These are phyloP conservation scores for Mytilinidion resinicola DNA, from an alignment of 495 filamentous ascomycete genomes.

Conservation along the genomic window DNA sequence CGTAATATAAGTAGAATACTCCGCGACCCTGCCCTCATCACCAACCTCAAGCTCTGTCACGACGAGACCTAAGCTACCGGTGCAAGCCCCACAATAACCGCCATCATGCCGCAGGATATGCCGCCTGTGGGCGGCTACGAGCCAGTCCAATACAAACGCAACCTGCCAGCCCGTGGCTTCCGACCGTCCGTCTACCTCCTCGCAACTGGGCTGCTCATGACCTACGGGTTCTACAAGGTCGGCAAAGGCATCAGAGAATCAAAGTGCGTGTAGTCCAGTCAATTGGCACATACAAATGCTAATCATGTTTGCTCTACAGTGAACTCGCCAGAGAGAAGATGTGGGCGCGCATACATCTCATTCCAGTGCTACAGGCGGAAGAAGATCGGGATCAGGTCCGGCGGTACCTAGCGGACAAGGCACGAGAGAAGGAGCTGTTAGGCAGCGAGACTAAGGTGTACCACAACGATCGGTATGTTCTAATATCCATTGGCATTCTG, in stretches of 20 bases:
- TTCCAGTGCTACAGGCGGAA: constrained; percentile 88
- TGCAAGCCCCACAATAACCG: constrained; percentile 13
- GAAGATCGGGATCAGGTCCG: constrained; percentile 91
- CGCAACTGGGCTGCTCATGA: constrained; percentile 67
- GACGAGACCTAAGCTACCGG: constrained; percentile 2
- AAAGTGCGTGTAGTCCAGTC: constrained; percentile 55
- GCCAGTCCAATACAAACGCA: constrained; percentile 96
- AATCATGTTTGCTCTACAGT: constrained; percentile 41
- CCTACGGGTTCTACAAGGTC: constrained; percentile 81
- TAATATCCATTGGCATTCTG: neutral
- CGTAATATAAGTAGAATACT: too few relatives aligned
- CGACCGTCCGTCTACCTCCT: constrained; percentile 69
- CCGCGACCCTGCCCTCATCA: constrained; percentile 4
- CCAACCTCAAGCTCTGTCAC: constrained; percentile 4
- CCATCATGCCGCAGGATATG: constrained; percentile 77
- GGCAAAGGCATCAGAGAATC: constrained; percentile 74
- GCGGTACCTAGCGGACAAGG: constrained; percentile 75
- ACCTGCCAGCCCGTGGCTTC: constrained; percentile 88
- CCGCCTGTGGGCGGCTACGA: constrained; percentile 90
- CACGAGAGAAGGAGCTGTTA: constrained; percentile 80
- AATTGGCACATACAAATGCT: neutral
- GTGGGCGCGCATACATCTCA: constrained; percentile 89
- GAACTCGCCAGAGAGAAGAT: constrained; percentile 95
- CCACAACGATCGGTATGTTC: constrained; percentile 74
- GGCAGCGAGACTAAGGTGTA: constrained; percentile 76